phyloP scores from a whole-genome alignment of 1,284 basidiomycete species.

The Fomitopsis betulina region DNA sequence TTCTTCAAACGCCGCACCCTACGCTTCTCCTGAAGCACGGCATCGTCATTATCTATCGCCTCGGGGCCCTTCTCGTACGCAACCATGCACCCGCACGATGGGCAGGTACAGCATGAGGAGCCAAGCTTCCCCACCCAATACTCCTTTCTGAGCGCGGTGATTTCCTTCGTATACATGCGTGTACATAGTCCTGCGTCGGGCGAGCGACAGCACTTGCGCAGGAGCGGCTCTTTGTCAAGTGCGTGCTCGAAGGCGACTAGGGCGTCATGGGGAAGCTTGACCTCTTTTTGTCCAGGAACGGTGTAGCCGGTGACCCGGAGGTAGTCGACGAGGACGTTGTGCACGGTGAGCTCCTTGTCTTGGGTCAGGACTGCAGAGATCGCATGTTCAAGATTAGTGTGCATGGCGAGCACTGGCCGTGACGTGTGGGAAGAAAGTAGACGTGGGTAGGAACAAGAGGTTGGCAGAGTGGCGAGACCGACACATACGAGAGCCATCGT shows the following conservation, averaged over 20 bases:
- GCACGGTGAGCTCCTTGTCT: slow-evolving; percentile 12
- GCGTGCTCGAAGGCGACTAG: slow-evolving; percentile 22
- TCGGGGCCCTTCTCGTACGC: slow-evolving; percentile 1
- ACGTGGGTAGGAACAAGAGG: background rate
- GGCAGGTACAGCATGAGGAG: slow-evolving; percentile 10
- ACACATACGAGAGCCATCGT: too few relatives aligned
- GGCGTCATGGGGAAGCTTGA: slow-evolving; percentile 12
- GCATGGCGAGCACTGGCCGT: slow-evolving; percentile 1
- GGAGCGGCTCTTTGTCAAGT: slow-evolving; percentile 19
- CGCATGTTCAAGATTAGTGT: slow-evolving; percentile 15
- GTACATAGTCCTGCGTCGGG: background rate
- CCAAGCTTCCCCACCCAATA: slow-evolving; percentile 15
- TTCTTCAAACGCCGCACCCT: background rate
- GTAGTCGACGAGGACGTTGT: slow-evolving; percentile 16
- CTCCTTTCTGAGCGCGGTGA: slow-evolving; percentile 12
- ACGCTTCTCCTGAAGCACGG: slow-evolving; percentile 2
- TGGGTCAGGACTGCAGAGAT: slow-evolving; percentile 8
- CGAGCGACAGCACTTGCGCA: background rate
- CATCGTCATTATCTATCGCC: background rate
- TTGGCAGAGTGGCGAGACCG: background rate
- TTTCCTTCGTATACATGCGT: slow-evolving; percentile 13
- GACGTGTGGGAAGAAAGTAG: too few relatives aligned
- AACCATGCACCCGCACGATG: slow-evolving; percentile 10
- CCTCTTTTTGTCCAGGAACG: slow-evolving; percentile 14
- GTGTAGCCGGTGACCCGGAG: slow-evolving; percentile 10